Evolutionary conservation across 495 filamentous ascomycete species (phyloP), one percentile per base, ranked within the genome.

Genomic region (Bathelium albidoporum): DNA sequence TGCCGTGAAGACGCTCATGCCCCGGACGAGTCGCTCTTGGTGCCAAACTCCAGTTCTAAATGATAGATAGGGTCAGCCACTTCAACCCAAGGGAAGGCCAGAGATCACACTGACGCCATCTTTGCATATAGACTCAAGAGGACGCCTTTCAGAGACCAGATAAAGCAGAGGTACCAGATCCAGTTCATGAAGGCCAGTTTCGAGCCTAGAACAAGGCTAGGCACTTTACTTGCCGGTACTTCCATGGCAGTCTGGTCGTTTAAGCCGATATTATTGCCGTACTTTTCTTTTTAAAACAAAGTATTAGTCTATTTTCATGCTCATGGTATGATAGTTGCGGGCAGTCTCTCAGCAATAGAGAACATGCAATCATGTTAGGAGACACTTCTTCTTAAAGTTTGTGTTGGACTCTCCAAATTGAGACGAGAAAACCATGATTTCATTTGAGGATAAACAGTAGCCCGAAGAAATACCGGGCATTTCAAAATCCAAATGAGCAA

Each of bases 131-230:
- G 24, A 55, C 49, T 55, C 24, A 55, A 16, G 7, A 55, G 24
- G 1, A 55, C 24, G 20, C 49, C 49, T 55, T 55, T 55, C 22
- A 55, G 20, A 29, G 22, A 55, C 49, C 49, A 55, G 24, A 55
- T 55, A 24, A 55, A 55, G 24, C 49, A 55, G 11, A 55, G 49
- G 24, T 55, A 55, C 49, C 49, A 55, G 49, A 55, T 55, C 49
- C 49, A 55, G 24, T 55, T 55, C 49, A 55, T 55, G 49, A 55
- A 55, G 11, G 49, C 49, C 24, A 55, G 20, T 16, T 55, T 55
- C 5, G 49, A 55, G 2, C 49, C 49, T 29, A 55, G 24, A 29
- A 55, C 49, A n/a, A 55, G 24, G 49, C 49, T 55, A 9, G 49
- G 49, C 5, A 55, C 20, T 55, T 55, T 29, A 24, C 22, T 55